Percentiles rank a stretch among this genome's conserved stretches.
These are phyloP conservation scores for Senna siamea DNA, from an alignment of 306 rosid species.

Conservation along the genomic window DNA sequence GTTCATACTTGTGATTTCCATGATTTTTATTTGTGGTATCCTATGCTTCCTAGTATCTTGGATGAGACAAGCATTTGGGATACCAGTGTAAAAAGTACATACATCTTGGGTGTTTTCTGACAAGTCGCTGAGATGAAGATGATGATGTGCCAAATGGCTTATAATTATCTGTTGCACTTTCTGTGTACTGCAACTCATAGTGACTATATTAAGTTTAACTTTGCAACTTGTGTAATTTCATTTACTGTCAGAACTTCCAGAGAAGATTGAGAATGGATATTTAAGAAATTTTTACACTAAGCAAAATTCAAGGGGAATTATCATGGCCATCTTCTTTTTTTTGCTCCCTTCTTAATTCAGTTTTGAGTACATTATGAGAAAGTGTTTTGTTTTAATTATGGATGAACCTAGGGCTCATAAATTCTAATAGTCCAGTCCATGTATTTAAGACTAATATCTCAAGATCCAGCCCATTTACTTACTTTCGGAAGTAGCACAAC, in stretches of 20 bases:
- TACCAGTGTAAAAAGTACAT: background rate
- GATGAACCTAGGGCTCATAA: too few species aligned
- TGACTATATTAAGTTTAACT: constrained; percentile 21
- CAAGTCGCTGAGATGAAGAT: background rate
- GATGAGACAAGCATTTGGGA: background rate
- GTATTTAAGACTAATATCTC: too few species aligned
- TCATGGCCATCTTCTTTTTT: too few species aligned
- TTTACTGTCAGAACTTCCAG: background rate
- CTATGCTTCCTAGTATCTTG: background rate
- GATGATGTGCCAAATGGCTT: background rate
- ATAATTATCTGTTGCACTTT: background rate
- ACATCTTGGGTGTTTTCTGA: background rate
- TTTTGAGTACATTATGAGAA: too few species aligned
- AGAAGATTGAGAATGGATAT: constrained; percentile 25
- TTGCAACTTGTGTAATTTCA: constrained; percentile 21
- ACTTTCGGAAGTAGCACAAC: too few species aligned
- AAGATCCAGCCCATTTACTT: too few species aligned
- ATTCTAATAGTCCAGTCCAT: too few species aligned
- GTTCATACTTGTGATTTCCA: background rate
- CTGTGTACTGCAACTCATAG: constrained; percentile 9
- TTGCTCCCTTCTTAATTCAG: too few species aligned
- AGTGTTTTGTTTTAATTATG: too few species aligned
- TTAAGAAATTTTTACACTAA: too few species aligned
- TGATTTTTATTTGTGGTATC: background rate
- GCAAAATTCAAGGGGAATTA: too few species aligned